Base-by-base conservation (phyloP, 2,329 filamentous ascomycete genomes). In the Teratosphaeria zuluensis region DNA sequence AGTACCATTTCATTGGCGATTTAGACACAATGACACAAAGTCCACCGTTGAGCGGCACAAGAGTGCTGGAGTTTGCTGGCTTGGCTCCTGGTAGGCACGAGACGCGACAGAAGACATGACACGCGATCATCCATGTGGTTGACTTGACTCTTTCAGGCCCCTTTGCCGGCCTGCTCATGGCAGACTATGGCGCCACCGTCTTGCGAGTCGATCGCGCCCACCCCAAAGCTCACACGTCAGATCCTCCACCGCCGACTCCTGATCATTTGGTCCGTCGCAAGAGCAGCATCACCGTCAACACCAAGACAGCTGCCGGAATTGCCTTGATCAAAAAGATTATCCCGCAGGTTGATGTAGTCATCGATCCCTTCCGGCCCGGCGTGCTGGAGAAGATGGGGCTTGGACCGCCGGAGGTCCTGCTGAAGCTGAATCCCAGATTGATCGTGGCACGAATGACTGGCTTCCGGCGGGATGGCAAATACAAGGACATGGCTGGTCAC, bases 281-380 rank as follows among this genome's bases (percentile, higher is more conserved):
- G 72, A 77, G 84, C 58, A 94, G 89, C 32, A 84, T 96, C 62
- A 81, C 85, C 46, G 80, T 96, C 2, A 83, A 96, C 75, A 81
- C 96, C 56, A 95, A 94, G 70, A 81, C 82, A 0, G 65, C 81
- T 0, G 66, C 74, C 0, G 91, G 89, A 6, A 71, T 85, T 12
- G 78, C 79, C 0, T 77, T 96, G 6, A 74, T 96, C 56, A 85
- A 84, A 61, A 76, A 80, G 2, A 79, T 96, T 1, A 75, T 87
- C 38, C 73, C 76, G 16, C 71, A 77, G 16, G 80, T 84, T 58
- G 92, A 97, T 74, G 79, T 96, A 38, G 74, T 97, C 31, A 94
- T 97, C 72, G 94, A 97, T 72, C 92, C 94, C 0, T 97, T 91
- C 78, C 88, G 92, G 0, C 92, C 92, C 0, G 90, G 91, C 38